Percentiles rank a stretch among this genome's conserved stretches.
Evolutionary conservation across 2,329 filamentous ascomycete species (phyloP).

Genomic region (Beauveria sp.): DNA sequence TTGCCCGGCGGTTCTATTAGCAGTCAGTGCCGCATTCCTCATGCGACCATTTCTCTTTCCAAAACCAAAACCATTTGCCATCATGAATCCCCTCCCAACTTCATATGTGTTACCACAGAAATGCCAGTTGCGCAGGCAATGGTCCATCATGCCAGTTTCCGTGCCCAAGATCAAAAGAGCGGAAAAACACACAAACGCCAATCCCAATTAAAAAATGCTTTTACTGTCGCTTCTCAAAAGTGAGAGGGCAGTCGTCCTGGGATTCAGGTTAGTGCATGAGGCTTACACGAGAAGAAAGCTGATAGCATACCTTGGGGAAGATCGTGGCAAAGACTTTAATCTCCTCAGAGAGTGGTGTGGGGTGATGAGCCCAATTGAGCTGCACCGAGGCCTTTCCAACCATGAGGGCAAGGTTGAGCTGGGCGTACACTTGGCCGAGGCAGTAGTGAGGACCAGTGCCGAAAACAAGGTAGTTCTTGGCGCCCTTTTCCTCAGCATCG

Average conservation of each 20-base stretch:
- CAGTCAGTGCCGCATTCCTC: background rate
- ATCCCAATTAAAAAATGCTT: background rate
- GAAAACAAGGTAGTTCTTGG: slow-evolving; percentile 96
- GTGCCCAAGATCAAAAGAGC: background rate
- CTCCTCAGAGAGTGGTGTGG: slow-evolving; percentile 78
- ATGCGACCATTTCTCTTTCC: background rate
- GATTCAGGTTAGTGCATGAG: slow-evolving; percentile 20
- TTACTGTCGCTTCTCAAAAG: slow-evolving; percentile 53
- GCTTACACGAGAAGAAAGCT: background rate
- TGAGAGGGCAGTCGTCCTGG: slow-evolving; percentile 77
- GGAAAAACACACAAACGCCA: slow-evolving; percentile 2
- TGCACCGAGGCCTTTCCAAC: slow-evolving; percentile 82
- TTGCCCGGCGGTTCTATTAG: background rate
- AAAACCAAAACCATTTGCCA: background rate
- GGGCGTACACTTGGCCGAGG: slow-evolving; percentile 85
- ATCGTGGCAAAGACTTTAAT: slow-evolving; percentile 99
- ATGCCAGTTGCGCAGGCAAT: background rate
- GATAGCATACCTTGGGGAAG: slow-evolving; percentile 75
- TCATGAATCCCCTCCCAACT: background rate
- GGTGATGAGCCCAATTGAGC: slow-evolving; percentile 83
- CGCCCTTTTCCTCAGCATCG: slow-evolving; percentile 73
- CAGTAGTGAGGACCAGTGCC: slow-evolving; percentile 96
- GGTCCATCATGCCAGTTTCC: background rate
- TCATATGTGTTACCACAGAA: background rate
- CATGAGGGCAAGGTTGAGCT: slow-evolving; percentile 80